Base-by-base conservation (phyloP, 1,284 basidiomycete genomes). In the Pseudozyma pruni region DNA sequence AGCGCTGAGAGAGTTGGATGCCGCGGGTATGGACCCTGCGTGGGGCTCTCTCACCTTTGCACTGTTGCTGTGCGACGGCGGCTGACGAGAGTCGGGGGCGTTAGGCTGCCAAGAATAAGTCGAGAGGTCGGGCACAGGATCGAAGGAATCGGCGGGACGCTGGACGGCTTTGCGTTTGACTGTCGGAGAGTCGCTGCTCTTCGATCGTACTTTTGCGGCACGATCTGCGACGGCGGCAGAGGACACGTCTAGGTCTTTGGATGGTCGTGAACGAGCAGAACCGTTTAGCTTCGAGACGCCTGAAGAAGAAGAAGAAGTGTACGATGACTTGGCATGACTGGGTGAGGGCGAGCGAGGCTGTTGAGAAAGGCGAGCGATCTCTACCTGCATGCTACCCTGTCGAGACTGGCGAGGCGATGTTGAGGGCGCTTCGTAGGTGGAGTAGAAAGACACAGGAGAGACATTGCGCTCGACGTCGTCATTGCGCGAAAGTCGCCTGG, bases 361-460 rank as follows among this genome's bases (percentile, higher is more conserved):
- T 13, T 42, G 39, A 1, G 60, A 40, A 4, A 20, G 5, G 4
- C 44, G 43, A n/a, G 22, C 14, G n/a, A 33, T n/a, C 1, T 60
- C 52, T 10, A 46, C 25, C 2, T 47, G 57, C n/a, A 53, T 20
- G 55, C 54, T 61, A 20, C 49, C 42, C 17, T 60, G 60, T 11
- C 48, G 51, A 17, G 60, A 64, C n/a, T 37, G 49, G 3, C 57
- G 42, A 16, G 57, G 57, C 10, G 62, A 57, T 32, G 44, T 57
- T n/a, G 42, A 16, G 1, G 52, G 53, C 1, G 53, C 43, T 47
- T 67, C 57, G 38, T 45, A 33, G 2, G 57, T 40, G 14, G 61
- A 66, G 60, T 71, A 56, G 40, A 71, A 66, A 7, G 62, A 71
- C 50, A 61, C 52, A 20, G 68, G 62, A 8, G 67, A 70, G 4